A percentile compares a stretch with the other conserved stretches of the same genome.
Conservation (phyloP, 2,329 filamentous ascomycete genomes). For the Arthroderma sp. region DNA sequence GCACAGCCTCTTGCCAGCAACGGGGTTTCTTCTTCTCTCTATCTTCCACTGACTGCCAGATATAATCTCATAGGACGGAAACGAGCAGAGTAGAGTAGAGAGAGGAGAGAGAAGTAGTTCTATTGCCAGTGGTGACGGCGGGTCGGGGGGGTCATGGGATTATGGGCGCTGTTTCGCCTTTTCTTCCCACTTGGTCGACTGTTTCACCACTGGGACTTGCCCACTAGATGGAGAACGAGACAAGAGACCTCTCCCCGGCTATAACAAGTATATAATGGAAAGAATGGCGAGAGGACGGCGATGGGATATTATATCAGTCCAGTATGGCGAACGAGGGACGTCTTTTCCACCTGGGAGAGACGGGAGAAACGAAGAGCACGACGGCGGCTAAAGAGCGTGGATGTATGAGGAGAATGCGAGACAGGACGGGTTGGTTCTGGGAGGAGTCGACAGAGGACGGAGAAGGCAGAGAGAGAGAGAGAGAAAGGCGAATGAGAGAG, state of each 20-base stretch:
- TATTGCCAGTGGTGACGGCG: constrained; percentile 2
- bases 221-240: neutral
- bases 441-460: neutral
- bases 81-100: neutral
- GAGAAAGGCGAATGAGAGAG: no score
- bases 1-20: neutral
- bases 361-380: neutral
- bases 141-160: neutral
- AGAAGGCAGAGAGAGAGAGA: neutral
- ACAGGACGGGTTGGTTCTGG: neutral
- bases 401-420: no score
- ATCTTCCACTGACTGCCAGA: neutral
- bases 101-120: neutral
- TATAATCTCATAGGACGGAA: neutral
- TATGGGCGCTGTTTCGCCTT: constrained; percentile 1
- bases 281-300: neutral
- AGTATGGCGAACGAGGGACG: neutral
- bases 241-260: no score
- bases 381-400: constrained; percentile 3
- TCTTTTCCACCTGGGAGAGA: constrained; percentile 21
- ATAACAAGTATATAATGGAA: no score
- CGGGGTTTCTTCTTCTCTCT: neutral
- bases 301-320: neutral
- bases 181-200: neutral
- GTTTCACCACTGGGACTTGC: neutral